Conservation (phyloP, 2,329 filamentous ascomycete species). For the Chaetomiaceae sp. region DNA sequence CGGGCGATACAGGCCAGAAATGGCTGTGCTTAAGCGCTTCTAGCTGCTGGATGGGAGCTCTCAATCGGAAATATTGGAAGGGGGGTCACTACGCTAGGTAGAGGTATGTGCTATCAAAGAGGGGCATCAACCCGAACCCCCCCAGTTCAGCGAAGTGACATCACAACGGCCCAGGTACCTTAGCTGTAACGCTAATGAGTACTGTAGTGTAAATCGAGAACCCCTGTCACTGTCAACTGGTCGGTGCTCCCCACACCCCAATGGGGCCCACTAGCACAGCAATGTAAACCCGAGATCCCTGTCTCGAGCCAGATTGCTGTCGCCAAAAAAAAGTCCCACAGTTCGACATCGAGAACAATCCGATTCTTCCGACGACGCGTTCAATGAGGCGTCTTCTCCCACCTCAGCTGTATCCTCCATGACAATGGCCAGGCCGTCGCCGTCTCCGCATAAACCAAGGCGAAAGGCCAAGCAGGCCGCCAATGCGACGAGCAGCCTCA, state of each 20-base stretch:
- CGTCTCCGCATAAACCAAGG: conserved; percentile 56
- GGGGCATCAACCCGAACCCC: not conserved
- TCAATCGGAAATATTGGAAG: too few relatives aligned
- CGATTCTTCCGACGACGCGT: not conserved
- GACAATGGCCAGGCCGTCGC: conserved; percentile 47
- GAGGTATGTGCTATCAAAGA: not conserved
- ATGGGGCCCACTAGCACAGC: too few relatives aligned
- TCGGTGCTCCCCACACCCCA: too few relatives aligned
- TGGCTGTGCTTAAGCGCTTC: too few relatives aligned
- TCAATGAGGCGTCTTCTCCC: conserved; percentile 25
- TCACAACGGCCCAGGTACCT: conserved; percentile 15
- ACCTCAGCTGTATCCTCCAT: conserved; percentile 25
- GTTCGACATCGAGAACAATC: too few relatives aligned
- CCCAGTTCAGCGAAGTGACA: conserved; percentile 9
- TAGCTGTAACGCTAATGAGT: too few relatives aligned
- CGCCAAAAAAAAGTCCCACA: conserved; percentile 7
- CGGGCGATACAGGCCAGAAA: too few relatives aligned
- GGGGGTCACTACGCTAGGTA: too few relatives aligned
- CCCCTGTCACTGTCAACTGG: too few relatives aligned
- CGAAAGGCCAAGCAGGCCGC: conserved; percentile 52
- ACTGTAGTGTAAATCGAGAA: too few relatives aligned
- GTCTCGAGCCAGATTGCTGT: conserved; percentile 23
- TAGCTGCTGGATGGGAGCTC: too few relatives aligned
- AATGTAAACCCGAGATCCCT: conserved; percentile 8
- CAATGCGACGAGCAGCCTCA: conserved; percentile 32